Evolutionary conservation across 768 basidiomycete species (phyloP).

Genomic region (Gautieria morchelliformis): DNA sequence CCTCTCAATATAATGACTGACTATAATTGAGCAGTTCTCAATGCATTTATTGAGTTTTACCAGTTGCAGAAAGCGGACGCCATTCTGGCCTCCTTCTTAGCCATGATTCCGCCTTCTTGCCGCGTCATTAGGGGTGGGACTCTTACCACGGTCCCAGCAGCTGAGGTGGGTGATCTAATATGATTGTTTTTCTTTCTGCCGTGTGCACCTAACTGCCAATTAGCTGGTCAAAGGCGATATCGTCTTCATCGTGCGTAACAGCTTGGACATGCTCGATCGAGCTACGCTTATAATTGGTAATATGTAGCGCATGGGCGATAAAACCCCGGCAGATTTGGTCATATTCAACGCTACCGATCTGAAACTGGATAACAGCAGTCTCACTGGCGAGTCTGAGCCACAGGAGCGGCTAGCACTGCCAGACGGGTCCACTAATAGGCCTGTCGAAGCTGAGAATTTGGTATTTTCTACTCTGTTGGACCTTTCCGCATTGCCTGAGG

Average conservation of each 20-base stretch:
- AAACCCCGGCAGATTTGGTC: conserved; percentile 60
- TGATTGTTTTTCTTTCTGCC: background rate
- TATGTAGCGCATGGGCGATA: conserved; percentile 51
- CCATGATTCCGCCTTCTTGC: conserved; percentile 64
- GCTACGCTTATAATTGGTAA: background rate
- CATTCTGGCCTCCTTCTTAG: conserved; percentile 61
- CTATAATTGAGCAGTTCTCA: conserved; percentile 30
- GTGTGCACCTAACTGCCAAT: background rate
- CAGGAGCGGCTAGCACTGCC: conserved; percentile 45
- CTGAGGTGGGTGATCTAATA: conserved; percentile 20
- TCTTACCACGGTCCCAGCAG: conserved; percentile 46
- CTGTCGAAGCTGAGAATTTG: conserved; percentile 58
- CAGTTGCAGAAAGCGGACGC: conserved; percentile 69
- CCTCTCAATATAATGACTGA: background rate
- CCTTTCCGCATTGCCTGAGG: background rate
- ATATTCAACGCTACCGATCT: conserved; percentile 51
- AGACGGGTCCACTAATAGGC: conserved; percentile 36
- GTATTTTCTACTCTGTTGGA: conserved; percentile 20
- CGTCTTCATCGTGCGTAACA: conserved; percentile 42
- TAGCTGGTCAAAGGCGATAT: conserved; percentile 55
- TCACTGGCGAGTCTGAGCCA: conserved; percentile 64
- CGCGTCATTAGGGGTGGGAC: conserved; percentile 51
- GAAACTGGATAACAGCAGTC: conserved; percentile 62
- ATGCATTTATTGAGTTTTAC: conserved; percentile 60
- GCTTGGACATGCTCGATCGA: background rate